Evolutionary conservation across 2,329 filamentous ascomycete species (phyloP).

Genomic region (Scortechinia acanthostroma): DNA sequence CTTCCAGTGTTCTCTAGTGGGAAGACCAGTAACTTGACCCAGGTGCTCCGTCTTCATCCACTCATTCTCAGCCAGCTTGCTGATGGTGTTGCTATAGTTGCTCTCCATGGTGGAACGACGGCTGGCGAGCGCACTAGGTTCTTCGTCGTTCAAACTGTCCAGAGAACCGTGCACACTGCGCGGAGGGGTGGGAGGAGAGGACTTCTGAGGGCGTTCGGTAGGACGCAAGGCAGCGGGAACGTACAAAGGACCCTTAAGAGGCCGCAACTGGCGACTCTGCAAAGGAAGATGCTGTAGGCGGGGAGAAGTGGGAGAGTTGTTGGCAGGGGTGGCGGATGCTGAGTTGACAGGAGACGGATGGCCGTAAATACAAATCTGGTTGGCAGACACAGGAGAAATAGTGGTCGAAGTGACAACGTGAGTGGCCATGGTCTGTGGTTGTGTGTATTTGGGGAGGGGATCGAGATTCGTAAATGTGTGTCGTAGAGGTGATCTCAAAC

Average conservation of each 20-base stretch:
- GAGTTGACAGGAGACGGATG: slow-evolving; percentile 27
- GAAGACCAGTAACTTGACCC: slow-evolving; percentile 46
- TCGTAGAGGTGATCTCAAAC: too few relatives aligned
- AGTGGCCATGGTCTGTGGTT: background rate
- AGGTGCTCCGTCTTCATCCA: slow-evolving; percentile 40
- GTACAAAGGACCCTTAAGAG: slow-evolving; percentile 52
- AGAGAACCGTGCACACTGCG: slow-evolving; percentile 46
- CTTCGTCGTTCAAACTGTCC: slow-evolving; percentile 29
- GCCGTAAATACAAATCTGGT: slow-evolving; percentile 25
- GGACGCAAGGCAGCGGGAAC: slow-evolving; percentile 55
- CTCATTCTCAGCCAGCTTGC: slow-evolving; percentile 39
- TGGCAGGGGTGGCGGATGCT: slow-evolving; percentile 36
- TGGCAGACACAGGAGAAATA: slow-evolving; percentile 13
- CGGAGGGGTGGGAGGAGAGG: slow-evolving; percentile 34
- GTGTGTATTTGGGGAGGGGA: too few relatives aligned
- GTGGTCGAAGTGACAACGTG: slow-evolving; percentile 11
- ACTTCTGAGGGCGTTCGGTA: slow-evolving; percentile 40
- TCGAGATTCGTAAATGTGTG: background rate
- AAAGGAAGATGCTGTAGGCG: slow-evolving; percentile 25
- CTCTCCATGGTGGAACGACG: slow-evolving; percentile 28
- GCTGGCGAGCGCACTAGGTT: slow-evolving; percentile 17
- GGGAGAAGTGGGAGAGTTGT: slow-evolving; percentile 43
- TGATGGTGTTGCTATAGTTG: slow-evolving; percentile 25
- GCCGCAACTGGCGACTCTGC: slow-evolving; percentile 47
- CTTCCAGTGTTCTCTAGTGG: slow-evolving; percentile 62